Evolutionary conservation across 176 grass and related monocot species (phyloP).

Genomic region (Aegilops sharonensis): DNA sequence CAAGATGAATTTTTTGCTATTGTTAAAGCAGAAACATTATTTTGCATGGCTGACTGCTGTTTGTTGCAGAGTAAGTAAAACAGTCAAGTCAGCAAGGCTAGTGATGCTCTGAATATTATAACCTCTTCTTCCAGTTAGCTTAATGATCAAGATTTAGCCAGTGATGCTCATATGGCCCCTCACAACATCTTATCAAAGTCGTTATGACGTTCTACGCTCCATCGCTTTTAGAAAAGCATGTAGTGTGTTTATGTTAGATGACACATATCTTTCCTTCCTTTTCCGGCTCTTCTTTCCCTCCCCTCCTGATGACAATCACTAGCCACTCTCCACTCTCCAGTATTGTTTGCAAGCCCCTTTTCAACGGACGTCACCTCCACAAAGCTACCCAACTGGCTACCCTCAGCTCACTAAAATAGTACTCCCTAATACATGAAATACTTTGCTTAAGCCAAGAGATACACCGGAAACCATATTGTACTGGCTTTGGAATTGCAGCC

Average conservation of each 20-base stretch:
- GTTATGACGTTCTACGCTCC: slow-evolving; percentile 30
- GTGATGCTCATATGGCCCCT: slow-evolving; percentile 19
- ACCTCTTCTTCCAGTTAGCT: neutral
- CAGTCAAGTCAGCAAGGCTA: neutral
- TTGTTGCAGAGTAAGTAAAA: neutral
- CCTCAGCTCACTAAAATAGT: neutral
- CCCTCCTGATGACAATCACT: slow-evolving; percentile 23
- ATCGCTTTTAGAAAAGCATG: slow-evolving; percentile 17
- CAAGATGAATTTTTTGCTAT: too few species aligned
- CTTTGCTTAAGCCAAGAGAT: neutral
- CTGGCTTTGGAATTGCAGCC: neutral
- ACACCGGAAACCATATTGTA: neutral
- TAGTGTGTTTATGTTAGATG: slow-evolving; percentile 33
- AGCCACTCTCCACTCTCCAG: slow-evolving; percentile 6
- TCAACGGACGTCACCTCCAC: neutral
- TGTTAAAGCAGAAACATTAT: too few species aligned
- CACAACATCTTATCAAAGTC: slow-evolving; percentile 24
- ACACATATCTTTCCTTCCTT: slow-evolving; percentile 36
- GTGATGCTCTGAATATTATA: neutral
- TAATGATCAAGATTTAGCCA: slow-evolving; percentile 46
- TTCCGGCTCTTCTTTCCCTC: neutral
- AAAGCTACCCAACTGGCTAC: neutral
- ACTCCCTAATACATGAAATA: neutral
- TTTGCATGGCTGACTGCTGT: neutral
- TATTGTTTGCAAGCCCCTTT: slow-evolving; percentile 21